Conservation (phyloP, 768 basidiomycete genomes). For the Mycena galopus region DNA sequence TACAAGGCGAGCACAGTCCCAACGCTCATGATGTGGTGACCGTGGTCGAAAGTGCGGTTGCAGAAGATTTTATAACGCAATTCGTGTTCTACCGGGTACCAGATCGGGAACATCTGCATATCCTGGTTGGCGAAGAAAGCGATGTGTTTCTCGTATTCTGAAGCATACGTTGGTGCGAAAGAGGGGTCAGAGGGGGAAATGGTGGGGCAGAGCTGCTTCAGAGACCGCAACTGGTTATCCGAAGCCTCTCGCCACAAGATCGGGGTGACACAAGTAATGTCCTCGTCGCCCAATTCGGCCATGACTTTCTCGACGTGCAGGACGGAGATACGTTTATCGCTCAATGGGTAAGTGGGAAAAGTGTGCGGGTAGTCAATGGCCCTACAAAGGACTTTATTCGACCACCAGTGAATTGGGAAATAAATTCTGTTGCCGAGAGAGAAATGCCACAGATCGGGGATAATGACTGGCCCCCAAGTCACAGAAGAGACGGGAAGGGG, state of each 20-base stretch:
- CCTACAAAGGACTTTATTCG: background rate
- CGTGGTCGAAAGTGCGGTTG: background rate
- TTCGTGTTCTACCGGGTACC: slow-evolving; percentile 6
- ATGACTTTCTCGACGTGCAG: background rate
- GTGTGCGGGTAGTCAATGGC: background rate
- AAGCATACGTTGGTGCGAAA: background rate
- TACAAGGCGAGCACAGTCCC: no score
- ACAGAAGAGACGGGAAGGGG: background rate
- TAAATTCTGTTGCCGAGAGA: background rate
- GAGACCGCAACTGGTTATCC: background rate
- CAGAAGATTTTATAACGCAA: slow-evolving; percentile 9
- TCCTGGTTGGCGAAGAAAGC: background rate
- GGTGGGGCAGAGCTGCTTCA: background rate
- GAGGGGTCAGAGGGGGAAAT: background rate
- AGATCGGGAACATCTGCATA: background rate
- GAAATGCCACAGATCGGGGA: background rate
- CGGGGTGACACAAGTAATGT: background rate
- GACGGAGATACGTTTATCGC: no score
- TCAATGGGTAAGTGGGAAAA: slow-evolving; percentile 1
- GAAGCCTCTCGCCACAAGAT: background rate
- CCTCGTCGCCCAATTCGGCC: background rate
- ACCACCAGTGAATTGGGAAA: slow-evolving; percentile 9
- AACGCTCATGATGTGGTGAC: no score
- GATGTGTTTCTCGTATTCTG: background rate
- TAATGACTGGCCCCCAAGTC: background rate